Percentiles rank a stretch among this genome's conserved stretches.
phyloP scores from a whole-genome alignment of 768 basidiomycete species.

The Glaciozyma antarctica region DNA sequence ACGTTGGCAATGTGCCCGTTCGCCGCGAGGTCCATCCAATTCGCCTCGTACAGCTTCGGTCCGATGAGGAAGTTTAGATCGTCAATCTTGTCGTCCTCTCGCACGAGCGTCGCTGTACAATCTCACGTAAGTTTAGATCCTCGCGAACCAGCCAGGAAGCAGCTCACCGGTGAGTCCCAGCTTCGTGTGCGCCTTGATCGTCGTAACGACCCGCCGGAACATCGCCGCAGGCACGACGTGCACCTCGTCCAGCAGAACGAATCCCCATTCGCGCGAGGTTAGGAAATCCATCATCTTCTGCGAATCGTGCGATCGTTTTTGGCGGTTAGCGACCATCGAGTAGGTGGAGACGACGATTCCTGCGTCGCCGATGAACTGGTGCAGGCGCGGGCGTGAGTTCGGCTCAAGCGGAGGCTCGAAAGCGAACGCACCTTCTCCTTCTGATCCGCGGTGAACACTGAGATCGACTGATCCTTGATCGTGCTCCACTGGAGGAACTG shows the following conservation, averaged over 20 bases:
- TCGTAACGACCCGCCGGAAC: slow-evolving; percentile 95
- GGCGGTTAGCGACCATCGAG: slow-evolving; percentile 98
- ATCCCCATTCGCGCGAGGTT: slow-evolving; percentile 97
- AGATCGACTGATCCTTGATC: slow-evolving; percentile 89
- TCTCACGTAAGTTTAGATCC: not conserved
- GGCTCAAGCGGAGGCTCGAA: not conserved
- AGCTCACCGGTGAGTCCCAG: slow-evolving; percentile 80
- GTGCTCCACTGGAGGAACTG: slow-evolving; percentile 99
- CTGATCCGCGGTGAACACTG: slow-evolving; percentile 90
- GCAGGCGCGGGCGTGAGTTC: not conserved
- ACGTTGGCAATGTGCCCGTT: slow-evolving; percentile 99
- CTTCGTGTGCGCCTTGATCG: slow-evolving; percentile 98
- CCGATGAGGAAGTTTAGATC: slow-evolving; percentile 99
- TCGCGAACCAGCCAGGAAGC: not conserved
- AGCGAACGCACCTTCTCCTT: slow-evolving; percentile 69
- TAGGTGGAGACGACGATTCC: slow-evolving; percentile 98
- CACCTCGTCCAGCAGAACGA: slow-evolving; percentile 93
- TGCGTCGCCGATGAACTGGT: slow-evolving; percentile 86
- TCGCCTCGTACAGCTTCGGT: slow-evolving; percentile 97
- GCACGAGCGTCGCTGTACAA: slow-evolving; percentile 83
- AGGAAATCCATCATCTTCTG: slow-evolving; percentile 99
- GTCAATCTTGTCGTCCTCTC: slow-evolving; percentile 97
- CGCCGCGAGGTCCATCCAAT: slow-evolving; percentile 99
- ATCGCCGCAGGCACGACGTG: slow-evolving; percentile 98
- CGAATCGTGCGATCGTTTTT: slow-evolving; percentile 95